A percentile compares a stretch with the other conserved stretches of the same genome.
Conservation (phyloP, 192 early-diverging fungal genomes). For the Funneliformis mosseae region DNA sequence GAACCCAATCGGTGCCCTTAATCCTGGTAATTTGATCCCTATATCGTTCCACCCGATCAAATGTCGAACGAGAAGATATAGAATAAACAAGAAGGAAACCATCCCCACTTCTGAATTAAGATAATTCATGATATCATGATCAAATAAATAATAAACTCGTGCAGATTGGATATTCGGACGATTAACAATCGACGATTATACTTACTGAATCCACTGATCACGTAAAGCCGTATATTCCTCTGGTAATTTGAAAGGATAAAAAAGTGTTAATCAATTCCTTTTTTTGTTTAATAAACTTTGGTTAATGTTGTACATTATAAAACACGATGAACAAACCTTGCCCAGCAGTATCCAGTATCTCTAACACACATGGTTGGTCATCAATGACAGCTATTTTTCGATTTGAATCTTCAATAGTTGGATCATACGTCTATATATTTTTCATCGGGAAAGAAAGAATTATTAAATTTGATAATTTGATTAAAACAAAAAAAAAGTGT, state of each 20-base stretch:
- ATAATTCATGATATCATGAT: not conserved
- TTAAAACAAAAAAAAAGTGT: not conserved
- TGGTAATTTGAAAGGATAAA: constrained; percentile 29
- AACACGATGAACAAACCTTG: constrained; percentile 46
- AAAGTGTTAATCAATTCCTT: not conserved
- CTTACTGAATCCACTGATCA: constrained; percentile 81
- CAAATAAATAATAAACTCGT: not conserved
- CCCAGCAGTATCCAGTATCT: constrained; percentile 97
- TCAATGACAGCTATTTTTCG: constrained; percentile 96
- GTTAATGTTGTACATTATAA: not conserved
- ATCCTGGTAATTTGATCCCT: constrained; percentile 87
- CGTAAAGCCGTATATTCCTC: constrained; percentile 78
- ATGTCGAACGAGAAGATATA: constrained; percentile 85
- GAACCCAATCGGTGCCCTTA: constrained; percentile 84
- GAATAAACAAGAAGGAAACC: constrained; percentile 91
- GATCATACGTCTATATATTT: constrained; percentile 85
- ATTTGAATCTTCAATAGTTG: constrained; percentile 98
- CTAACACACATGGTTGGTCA: constrained; percentile 93
- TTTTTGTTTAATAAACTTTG: no score
- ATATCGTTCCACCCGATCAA: constrained; percentile 86
- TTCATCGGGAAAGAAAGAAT: not conserved
- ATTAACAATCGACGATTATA: not conserved
- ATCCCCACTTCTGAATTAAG: constrained; percentile 63
- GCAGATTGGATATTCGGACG: not conserved
- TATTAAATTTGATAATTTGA: not conserved